phyloP scores from a whole-genome alignment of 2,329 filamentous ascomycete genomes.

The Cladosporium sp. region DNA sequence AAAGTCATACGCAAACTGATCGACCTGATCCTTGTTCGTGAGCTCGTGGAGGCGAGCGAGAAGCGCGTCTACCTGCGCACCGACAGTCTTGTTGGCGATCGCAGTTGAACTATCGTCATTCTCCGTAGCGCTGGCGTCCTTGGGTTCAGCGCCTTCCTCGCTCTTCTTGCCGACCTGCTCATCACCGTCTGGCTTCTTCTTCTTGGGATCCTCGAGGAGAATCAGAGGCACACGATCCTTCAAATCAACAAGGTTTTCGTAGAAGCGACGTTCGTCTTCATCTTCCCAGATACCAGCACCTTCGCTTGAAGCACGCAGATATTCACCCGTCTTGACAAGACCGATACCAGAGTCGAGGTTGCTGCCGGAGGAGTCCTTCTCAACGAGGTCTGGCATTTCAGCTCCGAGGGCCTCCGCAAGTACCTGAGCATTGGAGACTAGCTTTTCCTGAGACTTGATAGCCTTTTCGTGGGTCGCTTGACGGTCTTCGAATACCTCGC shows the following conservation, averaged over 20 bases:
- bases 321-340: slow-evolving; percentile 90
- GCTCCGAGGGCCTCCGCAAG: slow-evolving; percentile 83
- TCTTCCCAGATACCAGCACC: slow-evolving; percentile 98
- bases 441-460: slow-evolving; percentile 85
- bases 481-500: slow-evolving; percentile 96
- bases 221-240: slow-evolving; percentile 95
- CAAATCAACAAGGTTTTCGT: slow-evolving; percentile 92
- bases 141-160: slow-evolving; percentile 52
- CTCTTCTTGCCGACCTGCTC: slow-evolving; percentile 79
- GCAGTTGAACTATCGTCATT: slow-evolving; percentile 85
- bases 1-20: slow-evolving; percentile 92
- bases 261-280: slow-evolving; percentile 95
- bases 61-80: slow-evolving; percentile 91
- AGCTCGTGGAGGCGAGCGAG: slow-evolving; percentile 86
- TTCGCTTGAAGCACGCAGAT: slow-evolving; percentile 84
- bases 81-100: slow-evolving; percentile 96
- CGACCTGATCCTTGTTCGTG: slow-evolving; percentile 86
- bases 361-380: slow-evolving; percentile 71
- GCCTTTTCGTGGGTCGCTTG: slow-evolving; percentile 96
- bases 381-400: slow-evolving; percentile 92
- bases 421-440: slow-evolving; percentile 86
- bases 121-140: slow-evolving; percentile 57
- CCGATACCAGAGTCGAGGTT: slow-evolving; percentile 78
- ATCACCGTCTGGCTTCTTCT: slow-evolving; percentile 82
- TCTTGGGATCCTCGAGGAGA: slow-evolving; percentile 89